Base-by-base conservation (phyloP, 257 asterid genomes). In the Henckelia pumila region DNA sequence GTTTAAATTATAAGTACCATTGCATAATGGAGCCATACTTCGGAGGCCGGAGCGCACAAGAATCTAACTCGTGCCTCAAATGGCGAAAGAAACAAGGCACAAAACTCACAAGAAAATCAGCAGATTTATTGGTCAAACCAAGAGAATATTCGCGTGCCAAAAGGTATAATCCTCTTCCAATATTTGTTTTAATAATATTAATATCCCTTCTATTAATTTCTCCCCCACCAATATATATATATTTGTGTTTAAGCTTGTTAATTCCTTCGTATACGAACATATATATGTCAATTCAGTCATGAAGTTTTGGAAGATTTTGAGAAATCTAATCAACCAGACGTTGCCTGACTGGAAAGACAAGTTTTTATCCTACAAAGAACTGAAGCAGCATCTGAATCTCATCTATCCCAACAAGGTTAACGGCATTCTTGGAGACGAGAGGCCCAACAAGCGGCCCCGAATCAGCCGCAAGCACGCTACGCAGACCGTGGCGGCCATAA, bases 281-380 rank as follows among this genome's bases (percentile, higher is more conserved):
- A 40, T 0, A 5, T 13, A 11, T n/a, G n/a, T n/a, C n/a, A n/a
- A n/a, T 40, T 40, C 5, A 40, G 6, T 13, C 19, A 84, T 84
- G 90, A 84, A 84, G 75, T 84, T 84, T 70, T 73, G 87, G 84
- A 84, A 82, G 85, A 76, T 71, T 72, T 73, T 84, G 7, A 74
- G 87, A 5, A 75, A 71, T 53, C 61, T 73, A 49, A 84, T 84
- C 21, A 78, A 77, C 21, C 77, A 71, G 71, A 79, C 76, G 25
- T 82, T 84, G 30, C 87, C 85, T 4, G 84, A 79, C 53, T 84
- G 90, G 90, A 76, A 76, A 71, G 84, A 84, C 63, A 72, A 80
- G 75, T 84, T 79, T 56, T 77, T 84, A 44, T 80, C 90, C 0
- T 84, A 84, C 80, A 84, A 84, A 59, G 79, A 71, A 66, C 52